Evolutionary conservation across 345 rosid genomes (phyloP), one percentile per base, ranked within the genome.

Genomic region (Acer campestre): DNA sequence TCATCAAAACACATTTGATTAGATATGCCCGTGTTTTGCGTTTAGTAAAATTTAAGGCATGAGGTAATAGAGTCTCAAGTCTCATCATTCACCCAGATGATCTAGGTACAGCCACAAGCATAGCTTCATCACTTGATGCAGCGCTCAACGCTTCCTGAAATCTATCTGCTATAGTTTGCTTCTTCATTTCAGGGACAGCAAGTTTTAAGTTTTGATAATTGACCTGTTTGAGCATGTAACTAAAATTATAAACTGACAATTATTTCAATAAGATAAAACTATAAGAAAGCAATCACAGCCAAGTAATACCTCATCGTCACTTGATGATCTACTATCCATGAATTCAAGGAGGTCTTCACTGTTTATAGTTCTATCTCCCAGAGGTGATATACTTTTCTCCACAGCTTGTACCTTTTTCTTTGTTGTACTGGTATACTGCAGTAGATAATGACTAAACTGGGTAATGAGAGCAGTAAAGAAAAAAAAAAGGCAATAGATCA

Each of bases 131-230:
- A 65, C 65, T 79, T 75, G 85, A 85, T 53, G 90, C 77, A 75
- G 90, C 83, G 74, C 87, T 89, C 56, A 96, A 78, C 49, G 93
- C 94, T 83, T 89, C 95, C 74, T 91, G 90, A 88, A 96, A 91
- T 75, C 82, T 85, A 71, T 94, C 97, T 23, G 85, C 87, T 75
- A 96, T 83, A 82, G 83, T 88, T 84, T 82, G 89, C 85, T 76
- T 84, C 84, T 87, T 90, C 78, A 67, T 80, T 80, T 86, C 87
- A 10, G 83, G 74, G 70, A 62, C 75, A 75, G 76, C 75, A 74
- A 81, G 77, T 73, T 80, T 77, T 49, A 77, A 63, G 68, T 71
- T 85, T 73, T 79, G 85, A 71, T 31, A 18, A 76, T 72, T 78
- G 80, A 71, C 83, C 97, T 90, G 85, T 55, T 64, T 55, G 61